Evolutionary conservation across 2,329 filamentous ascomycete genomes (phyloP), one percentile per base, ranked within the genome.

Genomic region (Ilyonectria sp.): DNA sequence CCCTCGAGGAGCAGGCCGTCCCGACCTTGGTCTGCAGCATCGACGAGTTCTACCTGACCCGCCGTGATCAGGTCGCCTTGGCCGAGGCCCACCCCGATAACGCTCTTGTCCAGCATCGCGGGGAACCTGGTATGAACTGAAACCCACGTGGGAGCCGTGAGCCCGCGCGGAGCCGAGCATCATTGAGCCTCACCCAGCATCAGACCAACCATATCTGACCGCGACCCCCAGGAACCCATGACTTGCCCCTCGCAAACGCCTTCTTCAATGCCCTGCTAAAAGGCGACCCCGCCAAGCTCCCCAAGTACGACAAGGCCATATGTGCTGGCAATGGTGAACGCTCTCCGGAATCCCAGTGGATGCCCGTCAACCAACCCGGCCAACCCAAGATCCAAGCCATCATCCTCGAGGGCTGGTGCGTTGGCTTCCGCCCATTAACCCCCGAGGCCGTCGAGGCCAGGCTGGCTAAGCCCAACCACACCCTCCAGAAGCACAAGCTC

Each of bases 341-440:
- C 56, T 84, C 88, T 1, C 88, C 91, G 0, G 81, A 87, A 63
- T 82, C 81, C 11, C 77, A 86, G 53, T 97, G 94, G 93, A 82
- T 85, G 29, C 76, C 77, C 15, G 85, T 92, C 66, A 89, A 90
- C 71, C 81, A 78, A 52, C 81, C 80, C 0, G 86, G 86, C 9
- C 84, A 87, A 60, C 79, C 77, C 2, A 83, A 80, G n/a, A 81
- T 88, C 26, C 80, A 87, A 26, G 89, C 95, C 7, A 86, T 97
- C 23, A 89, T 97, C 58, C 91, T 97, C 70, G 94, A 98, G 80
- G 94, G 95, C 19, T 97, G 94, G 95, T 96, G 92, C 79, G 90
- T 97, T 13, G 95, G 94, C 3, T 97, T 97, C 82, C 89, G 91
- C 6, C 80, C 92, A 0, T 80, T 95, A 13, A 74, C 82, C 33